Evolutionary conservation across 768 basidiomycete genomes (phyloP).

Genomic region (Kwoniella pini): DNA sequence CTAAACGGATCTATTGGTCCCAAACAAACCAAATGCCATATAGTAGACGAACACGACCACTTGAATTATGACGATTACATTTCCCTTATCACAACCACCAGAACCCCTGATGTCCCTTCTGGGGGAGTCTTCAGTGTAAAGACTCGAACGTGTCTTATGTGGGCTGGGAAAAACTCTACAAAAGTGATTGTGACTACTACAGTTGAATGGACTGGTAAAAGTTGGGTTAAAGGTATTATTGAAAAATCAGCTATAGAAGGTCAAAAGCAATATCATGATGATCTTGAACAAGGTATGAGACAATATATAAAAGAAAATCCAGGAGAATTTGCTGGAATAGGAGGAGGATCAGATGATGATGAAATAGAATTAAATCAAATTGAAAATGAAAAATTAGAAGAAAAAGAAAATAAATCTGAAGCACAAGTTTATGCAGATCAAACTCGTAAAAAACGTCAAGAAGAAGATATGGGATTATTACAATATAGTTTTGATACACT

Average conservation of each 20-base stretch:
- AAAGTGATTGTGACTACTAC: slow-evolving; percentile 82
- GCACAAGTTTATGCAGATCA: slow-evolving; percentile 37
- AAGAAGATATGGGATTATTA: slow-evolving; percentile 35
- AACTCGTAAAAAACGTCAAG: slow-evolving; percentile 31
- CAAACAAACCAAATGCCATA: slow-evolving; percentile 92
- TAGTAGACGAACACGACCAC: slow-evolving; percentile 77
- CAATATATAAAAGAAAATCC: slow-evolving; percentile 85
- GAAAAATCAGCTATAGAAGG: slow-evolving; percentile 88
- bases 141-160: slow-evolving; percentile 91
- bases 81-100: slow-evolving; percentile 80
- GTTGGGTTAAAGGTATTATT: slow-evolving; percentile 96
- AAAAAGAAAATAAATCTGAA: slow-evolving; percentile 16
- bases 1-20: slow-evolving; percentile 84
- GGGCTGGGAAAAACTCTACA: slow-evolving; percentile 77
- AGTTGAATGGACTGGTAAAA: slow-evolving; percentile 94
- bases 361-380: slow-evolving; percentile 9
- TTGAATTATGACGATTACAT: slow-evolving; percentile 83
- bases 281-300: slow-evolving; percentile 81
- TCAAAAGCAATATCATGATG: slow-evolving; percentile 80
- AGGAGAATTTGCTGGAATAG: slow-evolving; percentile 78
- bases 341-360: slow-evolving; percentile 55
- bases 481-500: slow-evolving; percentile 42
- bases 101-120: slow-evolving; percentile 91
- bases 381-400: slow-evolving; percentile 1
- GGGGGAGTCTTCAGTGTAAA: slow-evolving; percentile 91